phyloP scores from a whole-genome alignment of 2,329 filamentous ascomycete genomes.

The Eutypa lata region DNA sequence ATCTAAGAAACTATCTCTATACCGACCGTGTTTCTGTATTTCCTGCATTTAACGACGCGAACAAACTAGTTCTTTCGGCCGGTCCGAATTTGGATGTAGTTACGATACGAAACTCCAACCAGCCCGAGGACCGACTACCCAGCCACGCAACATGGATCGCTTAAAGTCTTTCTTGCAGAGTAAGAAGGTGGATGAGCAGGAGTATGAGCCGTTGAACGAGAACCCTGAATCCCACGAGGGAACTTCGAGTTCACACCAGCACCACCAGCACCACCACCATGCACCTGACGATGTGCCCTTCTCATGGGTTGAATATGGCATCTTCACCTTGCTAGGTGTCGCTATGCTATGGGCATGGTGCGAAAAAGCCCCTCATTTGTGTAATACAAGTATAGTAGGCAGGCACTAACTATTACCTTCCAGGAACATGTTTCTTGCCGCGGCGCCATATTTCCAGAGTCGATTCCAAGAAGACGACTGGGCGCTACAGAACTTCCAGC shows the following conservation, averaged over 20 bases:
- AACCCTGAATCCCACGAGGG: conserved; percentile 16
- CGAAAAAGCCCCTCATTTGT: conserved; percentile 19
- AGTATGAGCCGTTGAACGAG: conserved; percentile 33
- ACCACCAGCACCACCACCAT: conserved; percentile 26
- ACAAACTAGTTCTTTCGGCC: too few species aligned
- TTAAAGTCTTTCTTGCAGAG: conserved; percentile 35
- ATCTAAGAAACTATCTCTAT: too few species aligned
- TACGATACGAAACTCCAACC: background rate
- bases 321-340: conserved; percentile 82
- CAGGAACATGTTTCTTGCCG: conserved; percentile 96
- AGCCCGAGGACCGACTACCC: background rate
- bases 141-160: conserved; percentile 32
- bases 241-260: conserved; percentile 10
- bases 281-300: conserved; percentile 52
- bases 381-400: background rate
- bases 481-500: conserved; percentile 81
- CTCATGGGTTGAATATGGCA: conserved; percentile 80
- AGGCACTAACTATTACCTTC: background rate
- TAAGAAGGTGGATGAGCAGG: conserved; percentile 22
- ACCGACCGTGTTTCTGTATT: too few species aligned
- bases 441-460: conserved; percentile 85
- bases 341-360: conserved; percentile 99
- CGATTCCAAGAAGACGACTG: conserved; percentile 71
- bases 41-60: too few species aligned
- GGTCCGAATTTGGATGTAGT: too few species aligned